Percentiles rank a stretch among this genome's conserved stretches.
phyloP scores from a whole-genome alignment of 164 flowering plant genomes.

The Pachysandra terminalis region DNA sequence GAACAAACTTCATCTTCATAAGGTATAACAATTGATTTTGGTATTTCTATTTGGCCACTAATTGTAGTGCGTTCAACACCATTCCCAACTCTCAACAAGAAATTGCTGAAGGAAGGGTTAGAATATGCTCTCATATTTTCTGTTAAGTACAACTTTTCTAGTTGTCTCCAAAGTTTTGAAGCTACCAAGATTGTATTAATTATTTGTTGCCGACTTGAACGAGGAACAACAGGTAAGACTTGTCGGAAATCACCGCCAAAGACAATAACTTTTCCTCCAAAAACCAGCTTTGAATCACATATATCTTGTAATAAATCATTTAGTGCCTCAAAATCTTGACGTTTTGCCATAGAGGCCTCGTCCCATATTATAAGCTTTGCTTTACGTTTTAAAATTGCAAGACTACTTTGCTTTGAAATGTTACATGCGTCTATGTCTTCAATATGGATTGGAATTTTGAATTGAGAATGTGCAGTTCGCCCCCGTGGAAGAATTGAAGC shows the following conservation, averaged over 20 bases:
- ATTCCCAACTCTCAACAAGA: conserved; percentile 9
- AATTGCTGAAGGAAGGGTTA: background rate
- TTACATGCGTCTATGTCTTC: background rate
- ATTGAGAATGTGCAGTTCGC: conserved; percentile 24
- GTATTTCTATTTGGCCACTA: background rate
- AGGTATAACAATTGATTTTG: background rate
- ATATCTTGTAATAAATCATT: conserved; percentile 9
- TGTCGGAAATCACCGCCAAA: conserved; percentile 10
- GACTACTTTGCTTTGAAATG: conserved; percentile 4
- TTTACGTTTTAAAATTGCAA: background rate
- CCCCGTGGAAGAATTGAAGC: conserved; percentile 18
- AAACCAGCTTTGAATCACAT: background rate
- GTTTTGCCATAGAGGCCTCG: conserved; percentile 13
- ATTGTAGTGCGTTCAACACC: background rate
- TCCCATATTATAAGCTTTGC: conserved; percentile 11
- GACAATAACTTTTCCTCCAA: conserved; percentile 15
- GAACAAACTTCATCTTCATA: background rate
- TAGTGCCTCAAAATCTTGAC: background rate
- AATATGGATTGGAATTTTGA: conserved; percentile 15
- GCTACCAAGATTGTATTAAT: conserved; percentile 4
- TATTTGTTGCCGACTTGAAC: background rate
- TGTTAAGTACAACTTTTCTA: background rate
- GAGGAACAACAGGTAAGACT: conserved; percentile 1
- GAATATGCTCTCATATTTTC: conserved; percentile 8
- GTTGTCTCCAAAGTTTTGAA: conserved; percentile 7